Conservation (phyloP, 148 eudicot genomes). For the Suaeda aralocaspica region DNA sequence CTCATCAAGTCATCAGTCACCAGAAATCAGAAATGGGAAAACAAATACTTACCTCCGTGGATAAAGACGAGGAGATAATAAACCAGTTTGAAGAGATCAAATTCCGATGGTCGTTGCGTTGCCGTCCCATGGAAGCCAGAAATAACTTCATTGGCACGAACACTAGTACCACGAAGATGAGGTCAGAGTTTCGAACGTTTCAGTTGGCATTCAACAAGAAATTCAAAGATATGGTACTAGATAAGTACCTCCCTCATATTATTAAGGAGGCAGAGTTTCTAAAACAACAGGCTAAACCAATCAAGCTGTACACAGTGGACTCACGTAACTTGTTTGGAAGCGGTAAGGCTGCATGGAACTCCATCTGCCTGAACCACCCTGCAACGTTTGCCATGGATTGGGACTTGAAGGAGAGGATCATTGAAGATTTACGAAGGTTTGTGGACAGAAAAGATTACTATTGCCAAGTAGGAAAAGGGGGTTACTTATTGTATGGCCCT, state of each 20-base stretch:
- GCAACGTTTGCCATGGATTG: slow-evolving; percentile 49
- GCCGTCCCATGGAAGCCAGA: slow-evolving; percentile 8
- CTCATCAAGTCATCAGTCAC: slow-evolving; percentile 26
- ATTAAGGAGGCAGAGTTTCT: slow-evolving; percentile 23
- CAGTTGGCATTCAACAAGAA: slow-evolving; percentile 28
- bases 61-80: slow-evolving; percentile 29
- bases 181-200: slow-evolving; percentile 34
- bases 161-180: slow-evolving; percentile 21
- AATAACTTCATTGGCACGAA: too few relatives aligned
- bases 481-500: slow-evolving; percentile 55
- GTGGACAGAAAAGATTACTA: slow-evolving; percentile 43
- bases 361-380: slow-evolving; percentile 49
- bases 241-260: slow-evolving; percentile 41
- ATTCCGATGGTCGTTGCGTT: slow-evolving; percentile 37
- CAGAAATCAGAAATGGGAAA: slow-evolving; percentile 31
- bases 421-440: slow-evolving; percentile 45
- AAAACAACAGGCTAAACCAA: slow-evolving; percentile 28
- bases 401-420: slow-evolving; percentile 28
- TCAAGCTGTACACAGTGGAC: slow-evolving; percentile 39
- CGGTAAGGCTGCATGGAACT: too few relatives aligned
- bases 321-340: background rate
- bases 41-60: slow-evolving; percentile 28
- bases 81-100: slow-evolving; percentile 32
- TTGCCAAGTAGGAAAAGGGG: slow-evolving; percentile 52
- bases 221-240: slow-evolving; percentile 25